A percentile compares a stretch with the other conserved stretches of the same genome.
phyloP scores from a whole-genome alignment of 768 basidiomycete genomes.

The Auricularia cornea region DNA sequence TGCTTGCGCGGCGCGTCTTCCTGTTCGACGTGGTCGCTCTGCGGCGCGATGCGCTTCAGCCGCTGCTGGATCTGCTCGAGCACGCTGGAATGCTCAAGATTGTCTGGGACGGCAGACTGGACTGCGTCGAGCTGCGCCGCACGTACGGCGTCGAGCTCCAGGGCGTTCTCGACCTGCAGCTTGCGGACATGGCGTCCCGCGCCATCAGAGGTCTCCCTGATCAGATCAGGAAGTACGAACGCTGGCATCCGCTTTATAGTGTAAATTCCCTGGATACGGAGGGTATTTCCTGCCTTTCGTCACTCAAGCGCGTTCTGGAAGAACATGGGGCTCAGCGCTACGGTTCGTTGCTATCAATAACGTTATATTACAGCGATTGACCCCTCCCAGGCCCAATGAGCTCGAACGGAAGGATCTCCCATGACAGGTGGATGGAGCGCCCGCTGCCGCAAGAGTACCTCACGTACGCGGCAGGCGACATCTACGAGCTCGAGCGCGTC shows the following conservation, averaged over 20 bases:
- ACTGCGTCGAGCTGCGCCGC: constrained; percentile 28
- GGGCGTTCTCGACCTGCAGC: constrained; percentile 32
- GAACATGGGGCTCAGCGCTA: too few species aligned
- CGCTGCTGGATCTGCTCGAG: constrained; percentile 22
- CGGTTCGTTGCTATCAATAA: too few species aligned
- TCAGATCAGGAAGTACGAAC: constrained; percentile 11
- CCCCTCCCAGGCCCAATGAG: too few species aligned
- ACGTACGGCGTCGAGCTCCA: constrained; percentile 22
- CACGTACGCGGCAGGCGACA: neutral
- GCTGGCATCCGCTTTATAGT: neutral
- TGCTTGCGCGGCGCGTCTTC: constrained; percentile 24
- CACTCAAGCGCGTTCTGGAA: neutral
- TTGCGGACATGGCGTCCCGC: constrained; percentile 30
- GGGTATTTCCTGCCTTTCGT: neutral
- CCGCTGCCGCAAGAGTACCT: neutral
- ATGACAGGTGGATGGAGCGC: neutral
- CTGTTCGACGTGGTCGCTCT: constrained; percentile 28
- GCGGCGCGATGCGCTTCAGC: constrained; percentile 11
- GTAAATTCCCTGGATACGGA: neutral
- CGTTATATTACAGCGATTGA: too few species aligned
- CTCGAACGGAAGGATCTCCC: neutral
- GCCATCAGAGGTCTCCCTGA: constrained; percentile 19
- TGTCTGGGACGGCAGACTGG: constrained; percentile 37
- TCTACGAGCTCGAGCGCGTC: neutral
- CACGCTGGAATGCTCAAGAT: constrained; percentile 26